phyloP scores from a whole-genome alignment of 2,329 filamentous ascomycete genomes.

The Achaetomium macrosporum region DNA sequence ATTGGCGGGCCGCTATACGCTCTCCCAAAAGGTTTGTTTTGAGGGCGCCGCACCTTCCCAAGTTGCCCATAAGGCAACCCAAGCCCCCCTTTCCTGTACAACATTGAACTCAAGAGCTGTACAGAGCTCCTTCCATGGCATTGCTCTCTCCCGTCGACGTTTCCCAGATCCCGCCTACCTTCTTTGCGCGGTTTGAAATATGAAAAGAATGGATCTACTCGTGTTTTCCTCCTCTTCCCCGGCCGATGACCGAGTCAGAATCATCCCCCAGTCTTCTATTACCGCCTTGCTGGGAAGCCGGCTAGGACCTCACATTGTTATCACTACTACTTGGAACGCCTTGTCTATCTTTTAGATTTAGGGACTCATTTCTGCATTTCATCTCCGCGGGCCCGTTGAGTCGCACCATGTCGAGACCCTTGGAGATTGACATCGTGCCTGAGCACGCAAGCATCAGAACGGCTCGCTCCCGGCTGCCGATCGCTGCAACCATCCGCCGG shows the following conservation, averaged over 20 bases:
- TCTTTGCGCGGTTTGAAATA: too few species aligned
- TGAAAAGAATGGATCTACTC: not conserved
- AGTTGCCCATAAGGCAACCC: too few species aligned
- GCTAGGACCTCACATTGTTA: not conserved
- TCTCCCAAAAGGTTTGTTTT: too few species aligned
- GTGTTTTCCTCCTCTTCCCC: not conserved
- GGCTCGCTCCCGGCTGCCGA: not conserved
- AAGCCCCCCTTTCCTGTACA: too few species aligned
- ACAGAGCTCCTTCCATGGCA: too few species aligned
- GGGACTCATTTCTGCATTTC: not conserved
- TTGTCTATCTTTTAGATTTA: not conserved
- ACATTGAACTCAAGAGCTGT: too few species aligned
- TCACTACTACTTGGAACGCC: not conserved
- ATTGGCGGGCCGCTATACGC: too few species aligned
- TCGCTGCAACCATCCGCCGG: constrained; percentile 1
- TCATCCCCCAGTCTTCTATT: not conserved
- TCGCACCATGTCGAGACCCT: not conserved
- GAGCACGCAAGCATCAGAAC: constrained; percentile 6
- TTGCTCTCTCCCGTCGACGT: too few species aligned
- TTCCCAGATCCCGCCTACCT: too few species aligned
- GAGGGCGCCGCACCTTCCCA: too few species aligned
- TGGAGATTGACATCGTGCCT: not conserved
- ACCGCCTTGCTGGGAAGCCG: not conserved
- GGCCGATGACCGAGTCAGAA: not conserved
- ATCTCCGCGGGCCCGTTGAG: not conserved